Evolutionary conservation across 192 early-diverging fungal species (phyloP).

Genomic region (Coemansia sp.): DNA sequence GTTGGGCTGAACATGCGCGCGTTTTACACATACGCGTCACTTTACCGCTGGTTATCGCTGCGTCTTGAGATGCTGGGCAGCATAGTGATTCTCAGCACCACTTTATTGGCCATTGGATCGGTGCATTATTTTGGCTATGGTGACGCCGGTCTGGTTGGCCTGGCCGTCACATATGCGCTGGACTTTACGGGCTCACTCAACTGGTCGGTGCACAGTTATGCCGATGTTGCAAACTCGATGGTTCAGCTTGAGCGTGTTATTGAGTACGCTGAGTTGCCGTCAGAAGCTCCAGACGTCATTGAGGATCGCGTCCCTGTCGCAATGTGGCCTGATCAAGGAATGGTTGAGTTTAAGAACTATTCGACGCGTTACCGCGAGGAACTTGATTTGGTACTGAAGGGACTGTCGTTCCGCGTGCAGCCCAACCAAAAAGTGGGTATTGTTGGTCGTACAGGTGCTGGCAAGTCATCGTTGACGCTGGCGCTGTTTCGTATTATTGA

Average conservation of each 20-base stretch:
- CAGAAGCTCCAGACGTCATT: slow-evolving; percentile 43
- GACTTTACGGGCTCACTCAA: slow-evolving; percentile 75
- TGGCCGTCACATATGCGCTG: slow-evolving; percentile 79
- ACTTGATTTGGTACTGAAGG: slow-evolving; percentile 52
- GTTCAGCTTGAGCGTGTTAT: slow-evolving; percentile 63
- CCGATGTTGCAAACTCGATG: slow-evolving; percentile 69
- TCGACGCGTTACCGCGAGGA: slow-evolving; percentile 59
- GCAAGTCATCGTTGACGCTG: slow-evolving; percentile 75
- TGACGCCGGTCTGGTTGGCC: slow-evolving; percentile 68
- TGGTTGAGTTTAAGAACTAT: slow-evolving; percentile 55
- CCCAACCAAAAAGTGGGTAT: slow-evolving; percentile 64
- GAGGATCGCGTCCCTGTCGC: slow-evolving; percentile 24
- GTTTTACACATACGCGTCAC: slow-evolving; percentile 70
- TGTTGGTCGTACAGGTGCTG: slow-evolving; percentile 72
- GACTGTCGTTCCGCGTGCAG: slow-evolving; percentile 33
- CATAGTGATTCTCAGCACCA: slow-evolving; percentile 72
- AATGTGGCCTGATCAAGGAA: slow-evolving; percentile 58
- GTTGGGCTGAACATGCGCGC: slow-evolving; percentile 78
- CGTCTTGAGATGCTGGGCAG: slow-evolving; percentile 81
- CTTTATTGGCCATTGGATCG: slow-evolving; percentile 67
- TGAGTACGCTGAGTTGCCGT: slow-evolving; percentile 39
- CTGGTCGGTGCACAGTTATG: slow-evolving; percentile 77
- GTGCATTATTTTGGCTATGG: slow-evolving; percentile 54
- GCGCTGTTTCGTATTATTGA: slow-evolving; percentile 79
- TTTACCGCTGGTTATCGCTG: slow-evolving; percentile 75